Base-by-base conservation (phyloP, 371 early-diverging fungal species). In the Saksenaea oblongispora region DNA sequence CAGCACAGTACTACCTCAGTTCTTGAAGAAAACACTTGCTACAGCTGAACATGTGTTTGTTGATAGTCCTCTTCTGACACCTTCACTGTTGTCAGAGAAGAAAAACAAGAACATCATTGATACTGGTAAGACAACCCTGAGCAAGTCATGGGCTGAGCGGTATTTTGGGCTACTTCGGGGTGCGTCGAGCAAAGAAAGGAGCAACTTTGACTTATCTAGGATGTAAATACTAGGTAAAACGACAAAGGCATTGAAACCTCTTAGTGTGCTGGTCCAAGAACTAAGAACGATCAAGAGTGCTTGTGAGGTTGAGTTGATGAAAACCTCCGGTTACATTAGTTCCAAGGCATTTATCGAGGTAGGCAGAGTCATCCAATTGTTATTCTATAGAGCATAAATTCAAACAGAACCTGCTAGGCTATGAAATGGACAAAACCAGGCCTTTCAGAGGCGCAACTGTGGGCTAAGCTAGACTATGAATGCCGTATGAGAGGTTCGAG, bases 281-380 rank as follows among this genome's bases (percentile, higher is more conserved):
- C 66, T 91, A 61, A 83, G 98, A 34, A 70, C 92, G 60, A 69
- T 90, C 68, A 98, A 98, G 71, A 88, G 89, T 22, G 70, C 79
- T 7, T 74, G 87, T 13, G 97, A 96, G 73, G 77, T 91, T 28
- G 84, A 79, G 34, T 63, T 95, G 3, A 91, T 98, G 91, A 85
- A 91, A 54, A 65, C 89, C 55, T 89, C 93, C 0, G 92, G 93
- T 13, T 72, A 87, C 44, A 90, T 94, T 14, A 87, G 91, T 26
- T 89, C 90, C 24, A 84, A 89, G 59, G 91, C 93, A 9, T 94
- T 95, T 72, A 80, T 86, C 18, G 84, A 88, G 74, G 84, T 82
- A 69, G 41, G n/a, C n/a, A n/a, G 54, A 10, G 5, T n/a, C 14
- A 8, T 11, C 35, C 31, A 35, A 13, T 11, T 61, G 13, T 5